Percentiles rank a stretch among this genome's conserved stretches.
Evolutionary conservation across 805 yeast species (phyloP).

Genomic region (Saccharomyces mikatae): DNA sequence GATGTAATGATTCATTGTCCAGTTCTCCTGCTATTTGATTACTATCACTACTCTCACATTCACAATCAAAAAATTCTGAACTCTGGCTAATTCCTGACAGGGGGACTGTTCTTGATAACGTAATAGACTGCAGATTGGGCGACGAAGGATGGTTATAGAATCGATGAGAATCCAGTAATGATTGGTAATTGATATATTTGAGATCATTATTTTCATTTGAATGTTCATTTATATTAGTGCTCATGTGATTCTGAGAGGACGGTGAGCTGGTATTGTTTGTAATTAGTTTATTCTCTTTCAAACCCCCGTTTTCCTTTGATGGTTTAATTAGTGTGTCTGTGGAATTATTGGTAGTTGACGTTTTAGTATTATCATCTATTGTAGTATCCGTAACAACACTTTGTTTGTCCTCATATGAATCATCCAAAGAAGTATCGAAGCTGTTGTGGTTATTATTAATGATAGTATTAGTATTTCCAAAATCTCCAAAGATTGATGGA

Average conservation of each 20-base stretch:
- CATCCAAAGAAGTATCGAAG: not conserved
- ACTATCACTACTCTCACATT: not conserved
- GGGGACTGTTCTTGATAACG: not conserved
- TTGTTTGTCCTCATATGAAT: slow-evolving; percentile 2
- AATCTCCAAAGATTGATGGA: not conserved
- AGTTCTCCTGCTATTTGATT: not conserved
- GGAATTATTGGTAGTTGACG: slow-evolving; percentile 6
- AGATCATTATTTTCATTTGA: not conserved
- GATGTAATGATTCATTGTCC: not conserved
- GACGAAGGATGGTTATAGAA: slow-evolving; percentile 14
- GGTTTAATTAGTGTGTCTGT: slow-evolving; percentile 12
- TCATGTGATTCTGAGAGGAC: not conserved
- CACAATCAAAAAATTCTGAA: not conserved
- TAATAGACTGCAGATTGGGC: not conserved
- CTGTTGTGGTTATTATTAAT: not conserved
- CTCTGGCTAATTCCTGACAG: slow-evolving; percentile 4
- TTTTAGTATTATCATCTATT: slow-evolving; percentile 6
- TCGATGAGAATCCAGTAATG: slow-evolving; percentile 23
- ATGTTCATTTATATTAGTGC: not conserved
- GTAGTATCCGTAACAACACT: slow-evolving; percentile 17
- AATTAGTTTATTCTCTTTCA: not conserved
- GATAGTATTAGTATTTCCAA: not conserved
- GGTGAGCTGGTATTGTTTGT: not conserved
- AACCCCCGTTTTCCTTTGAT: not conserved
- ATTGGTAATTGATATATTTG: slow-evolving; percentile 20